phyloP scores from a whole-genome alignment of 129 eudicot species.

The Smallanthus sonchifolius region DNA sequence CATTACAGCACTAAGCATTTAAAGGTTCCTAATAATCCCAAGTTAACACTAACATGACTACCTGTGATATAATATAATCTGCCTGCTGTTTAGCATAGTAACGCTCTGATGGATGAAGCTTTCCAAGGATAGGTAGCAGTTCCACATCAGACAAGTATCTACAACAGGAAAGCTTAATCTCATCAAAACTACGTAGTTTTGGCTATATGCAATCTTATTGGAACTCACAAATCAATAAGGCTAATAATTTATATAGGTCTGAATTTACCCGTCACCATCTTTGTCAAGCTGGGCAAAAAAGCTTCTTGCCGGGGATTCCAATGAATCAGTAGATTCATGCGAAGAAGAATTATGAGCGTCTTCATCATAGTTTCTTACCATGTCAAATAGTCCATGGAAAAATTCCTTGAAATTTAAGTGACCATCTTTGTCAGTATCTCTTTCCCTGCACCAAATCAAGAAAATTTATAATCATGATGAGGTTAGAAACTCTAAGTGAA shows the following conservation, averaged over 20 bases:
- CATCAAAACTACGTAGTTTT: background rate
- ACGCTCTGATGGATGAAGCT: constrained; percentile 92
- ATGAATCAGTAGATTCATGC: constrained; percentile 40
- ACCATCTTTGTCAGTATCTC: constrained; percentile 94
- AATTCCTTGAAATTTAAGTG: constrained; percentile 79
- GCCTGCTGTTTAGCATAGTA: constrained; percentile 97
- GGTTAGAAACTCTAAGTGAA: background rate
- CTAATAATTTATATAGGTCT: background rate
- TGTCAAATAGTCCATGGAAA: constrained; percentile 87
- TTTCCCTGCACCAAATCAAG: constrained; percentile 51
- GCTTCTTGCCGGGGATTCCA: constrained; percentile 70
- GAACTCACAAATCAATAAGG: background rate
- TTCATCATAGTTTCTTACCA: constrained; percentile 79
- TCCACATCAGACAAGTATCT: constrained; percentile 78
- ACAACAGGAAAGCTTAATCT: constrained; percentile 19
- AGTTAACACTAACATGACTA: constrained; percentile 11
- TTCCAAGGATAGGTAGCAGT: constrained; percentile 77
- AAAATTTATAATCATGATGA: background rate
- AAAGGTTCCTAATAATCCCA: background rate
- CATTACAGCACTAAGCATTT: background rate
- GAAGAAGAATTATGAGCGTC: constrained; percentile 36
- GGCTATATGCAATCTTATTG: background rate
- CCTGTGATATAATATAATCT: constrained; percentile 89
- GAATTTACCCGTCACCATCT: constrained; percentile 80
- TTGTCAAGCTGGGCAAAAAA: constrained; percentile 86